phyloP scores from a whole-genome alignment of 1,284 basidiomycete species.

The Exobasidium cylindrosporum region DNA sequence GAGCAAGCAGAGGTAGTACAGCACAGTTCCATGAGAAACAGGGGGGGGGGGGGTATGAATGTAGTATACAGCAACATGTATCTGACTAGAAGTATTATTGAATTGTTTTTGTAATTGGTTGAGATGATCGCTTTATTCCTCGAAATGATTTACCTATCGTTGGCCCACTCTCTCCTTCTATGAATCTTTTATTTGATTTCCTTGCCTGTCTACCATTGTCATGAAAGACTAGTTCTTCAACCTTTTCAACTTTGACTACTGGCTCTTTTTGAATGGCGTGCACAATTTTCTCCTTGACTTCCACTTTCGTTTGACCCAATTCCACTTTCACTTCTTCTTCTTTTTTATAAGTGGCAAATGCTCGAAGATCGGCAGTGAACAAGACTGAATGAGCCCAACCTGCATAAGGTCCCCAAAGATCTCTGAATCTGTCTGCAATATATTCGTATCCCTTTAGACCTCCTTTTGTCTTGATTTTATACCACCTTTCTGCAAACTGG shows the following conservation, averaged over 20 bases:
- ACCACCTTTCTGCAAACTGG: constrained; percentile 52
- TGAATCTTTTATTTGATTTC: background rate
- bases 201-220: background rate
- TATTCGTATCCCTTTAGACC: constrained; percentile 38
- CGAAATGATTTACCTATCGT: background rate
- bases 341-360: constrained; percentile 35
- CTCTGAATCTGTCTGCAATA: constrained; percentile 43
- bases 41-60: too few relatives aligned
- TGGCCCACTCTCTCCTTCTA: background rate
- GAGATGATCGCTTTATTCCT: background rate
- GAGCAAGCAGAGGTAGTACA: too few relatives aligned
- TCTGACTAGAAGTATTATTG: too few relatives aligned
- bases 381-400: constrained; percentile 53
- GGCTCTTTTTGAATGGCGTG: background rate
- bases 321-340: background rate
- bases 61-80: too few relatives aligned
- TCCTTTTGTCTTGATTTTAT: constrained; percentile 29
- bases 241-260: background rate
- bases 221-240: background rate
- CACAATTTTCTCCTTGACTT: background rate
- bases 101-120: too few relatives aligned
- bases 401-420: constrained; percentile 50
- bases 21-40: too few relatives aligned
- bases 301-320: background rate
- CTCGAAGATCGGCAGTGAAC: constrained; percentile 47